Conservation (phyloP, 2,329 filamentous ascomycete species). For the Cladobotryum mycophilum region DNA sequence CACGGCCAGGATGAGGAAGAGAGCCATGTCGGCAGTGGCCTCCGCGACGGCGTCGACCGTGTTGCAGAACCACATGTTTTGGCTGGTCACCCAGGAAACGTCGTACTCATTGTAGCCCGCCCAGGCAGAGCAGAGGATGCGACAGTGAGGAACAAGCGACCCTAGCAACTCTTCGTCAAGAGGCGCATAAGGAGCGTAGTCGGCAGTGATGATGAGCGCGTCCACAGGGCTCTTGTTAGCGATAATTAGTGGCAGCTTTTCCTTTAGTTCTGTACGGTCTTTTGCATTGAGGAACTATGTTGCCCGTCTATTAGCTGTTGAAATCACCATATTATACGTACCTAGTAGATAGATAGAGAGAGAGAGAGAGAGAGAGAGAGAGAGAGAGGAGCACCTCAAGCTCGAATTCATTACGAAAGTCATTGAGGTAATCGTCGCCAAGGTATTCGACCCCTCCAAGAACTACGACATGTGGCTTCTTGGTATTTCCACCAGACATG, state of each 20-base stretch:
- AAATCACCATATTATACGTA: not conserved
- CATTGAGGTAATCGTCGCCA: slow-evolving; percentile 32
- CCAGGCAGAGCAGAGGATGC: slow-evolving; percentile 40
- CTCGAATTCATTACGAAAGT: slow-evolving; percentile 28
- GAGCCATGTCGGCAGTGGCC: slow-evolving; percentile 44
- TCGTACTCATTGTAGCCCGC: slow-evolving; percentile 44
- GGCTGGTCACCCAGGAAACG: slow-evolving; percentile 34
- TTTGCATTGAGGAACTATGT: slow-evolving; percentile 26
- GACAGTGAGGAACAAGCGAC: slow-evolving; percentile 34
- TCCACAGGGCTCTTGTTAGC: slow-evolving; percentile 35
- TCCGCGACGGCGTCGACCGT: slow-evolving; percentile 46
- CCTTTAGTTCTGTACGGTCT: slow-evolving; percentile 30
- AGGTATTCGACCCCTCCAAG: slow-evolving; percentile 35
- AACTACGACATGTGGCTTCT: slow-evolving; percentile 35
- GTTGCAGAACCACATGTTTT: slow-evolving; percentile 48
- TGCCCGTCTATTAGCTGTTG: too few relatives aligned
- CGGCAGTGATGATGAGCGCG: slow-evolving; percentile 45
- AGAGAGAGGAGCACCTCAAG: slow-evolving; percentile 3
- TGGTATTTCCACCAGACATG: not conserved
- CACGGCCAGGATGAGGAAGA: slow-evolving; percentile 27
- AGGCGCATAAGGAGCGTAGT: slow-evolving; percentile 41
- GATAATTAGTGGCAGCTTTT: slow-evolving; percentile 30
- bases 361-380: too few relatives aligned
- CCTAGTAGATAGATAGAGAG: too few relatives aligned
- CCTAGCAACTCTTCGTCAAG: slow-evolving; percentile 40